These are phyloP conservation scores for Limonium bicolor DNA, from an alignment of 148 eudicot genomes.

Conservation along the genomic window DNA sequence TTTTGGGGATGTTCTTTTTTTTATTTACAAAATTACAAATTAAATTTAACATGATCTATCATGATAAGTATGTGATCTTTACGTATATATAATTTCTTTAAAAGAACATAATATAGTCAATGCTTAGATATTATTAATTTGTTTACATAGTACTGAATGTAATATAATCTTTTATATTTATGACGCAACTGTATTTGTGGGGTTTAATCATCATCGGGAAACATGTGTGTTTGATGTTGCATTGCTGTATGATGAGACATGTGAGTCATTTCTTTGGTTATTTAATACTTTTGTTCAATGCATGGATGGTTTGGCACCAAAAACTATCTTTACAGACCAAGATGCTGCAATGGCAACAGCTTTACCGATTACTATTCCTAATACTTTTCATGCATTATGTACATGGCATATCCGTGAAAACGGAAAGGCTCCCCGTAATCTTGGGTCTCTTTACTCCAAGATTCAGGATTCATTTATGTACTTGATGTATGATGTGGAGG, in stretches of 20 bases:
- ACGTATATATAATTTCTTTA: too few species aligned
- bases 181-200: too few species aligned
- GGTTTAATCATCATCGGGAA: slow-evolving; percentile 10
- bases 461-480: slow-evolving; percentile 10
- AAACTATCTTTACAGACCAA: slow-evolving; percentile 12
- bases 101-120: too few species aligned
- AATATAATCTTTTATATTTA: too few species aligned
- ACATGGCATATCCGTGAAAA: slow-evolving; percentile 1
- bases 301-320: slow-evolving; percentile 1
- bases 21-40: too few species aligned
- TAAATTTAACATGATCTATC: too few species aligned
- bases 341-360: slow-evolving; percentile 10
- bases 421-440: background rate
- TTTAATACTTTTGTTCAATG: slow-evolving; percentile 7
- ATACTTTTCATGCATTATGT: slow-evolving; percentile 8
- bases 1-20: too few species aligned
- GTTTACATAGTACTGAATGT: too few species aligned
- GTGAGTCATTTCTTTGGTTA: slow-evolving; percentile 8
- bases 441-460: slow-evolving; percentile 9
- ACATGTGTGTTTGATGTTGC: slow-evolving; percentile 8
- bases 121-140: too few species aligned
- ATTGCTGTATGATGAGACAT: slow-evolving; percentile 5
- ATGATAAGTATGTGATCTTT: too few species aligned
- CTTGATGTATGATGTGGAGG: slow-evolving; percentile 10
- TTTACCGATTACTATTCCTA: background rate